Percentiles rank a stretch among this genome's conserved stretches.
phyloP scores from a whole-genome alignment of 306 rosid genomes.

The Dalbergia oliveri region DNA sequence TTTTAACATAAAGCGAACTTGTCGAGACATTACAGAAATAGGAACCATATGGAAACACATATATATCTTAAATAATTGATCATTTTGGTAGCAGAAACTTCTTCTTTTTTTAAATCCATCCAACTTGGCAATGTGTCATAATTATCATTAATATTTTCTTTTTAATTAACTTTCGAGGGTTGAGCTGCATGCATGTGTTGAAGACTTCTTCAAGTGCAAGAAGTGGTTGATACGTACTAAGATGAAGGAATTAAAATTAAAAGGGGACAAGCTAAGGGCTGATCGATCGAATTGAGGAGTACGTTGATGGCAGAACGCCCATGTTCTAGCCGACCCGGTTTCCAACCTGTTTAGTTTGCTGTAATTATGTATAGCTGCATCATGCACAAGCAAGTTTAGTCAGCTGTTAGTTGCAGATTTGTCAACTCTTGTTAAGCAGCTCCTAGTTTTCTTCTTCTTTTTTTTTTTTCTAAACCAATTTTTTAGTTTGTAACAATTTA shows the following conservation, averaged over 20 bases:
- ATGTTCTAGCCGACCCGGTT: conserved; percentile 1
- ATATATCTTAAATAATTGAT: too few species aligned
- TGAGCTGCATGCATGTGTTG: conserved; percentile 7
- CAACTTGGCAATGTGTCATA: not conserved
- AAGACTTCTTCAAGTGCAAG: not conserved
- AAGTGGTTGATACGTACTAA: not conserved
- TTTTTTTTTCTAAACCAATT: too few species aligned
- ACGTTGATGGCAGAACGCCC: not conserved
- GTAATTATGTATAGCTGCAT: not conserved
- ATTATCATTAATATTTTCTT: not conserved
- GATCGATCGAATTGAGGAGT: not conserved
- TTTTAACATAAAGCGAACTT: conserved; percentile 28
- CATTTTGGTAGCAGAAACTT: not conserved
- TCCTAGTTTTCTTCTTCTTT: too few species aligned
- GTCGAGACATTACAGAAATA: conserved; percentile 15
- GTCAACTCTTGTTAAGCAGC: conserved; percentile 15
- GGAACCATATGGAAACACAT: not conserved
- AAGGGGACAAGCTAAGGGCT: not conserved
- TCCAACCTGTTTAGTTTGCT: too few species aligned
- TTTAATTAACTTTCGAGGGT: not conserved
- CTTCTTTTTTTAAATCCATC: not conserved
- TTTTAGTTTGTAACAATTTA: too few species aligned
- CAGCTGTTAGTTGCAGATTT: not conserved
- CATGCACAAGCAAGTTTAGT: not conserved
- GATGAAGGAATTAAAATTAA: not conserved